A percentile compares a stretch with the other conserved stretches of the same genome.
These are phyloP conservation scores for Puccinia triticina DNA, from an alignment of 1,284 basidiomycete species.

Conservation along the genomic window DNA sequence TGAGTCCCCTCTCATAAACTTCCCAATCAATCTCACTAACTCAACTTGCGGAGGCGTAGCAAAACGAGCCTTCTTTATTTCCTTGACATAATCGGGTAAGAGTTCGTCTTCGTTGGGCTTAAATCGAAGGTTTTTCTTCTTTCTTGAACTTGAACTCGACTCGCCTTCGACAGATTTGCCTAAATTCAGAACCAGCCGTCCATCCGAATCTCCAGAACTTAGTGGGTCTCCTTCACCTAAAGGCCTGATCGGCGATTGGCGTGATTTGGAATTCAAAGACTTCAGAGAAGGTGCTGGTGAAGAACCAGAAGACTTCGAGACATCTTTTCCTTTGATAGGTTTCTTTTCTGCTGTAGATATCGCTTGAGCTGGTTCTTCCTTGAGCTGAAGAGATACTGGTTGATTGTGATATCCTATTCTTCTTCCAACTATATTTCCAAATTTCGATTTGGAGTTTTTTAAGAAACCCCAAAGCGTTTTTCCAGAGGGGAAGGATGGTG, in stretches of 20 bases:
- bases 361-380: too few species aligned
- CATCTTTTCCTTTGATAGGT: too few species aligned
- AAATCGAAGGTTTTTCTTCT: not conserved
- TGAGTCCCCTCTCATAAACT: not conserved
- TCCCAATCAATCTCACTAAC: not conserved
- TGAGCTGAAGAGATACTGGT: not conserved
- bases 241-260: not conserved
- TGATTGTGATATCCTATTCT: not conserved
- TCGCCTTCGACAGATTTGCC: too few species aligned
- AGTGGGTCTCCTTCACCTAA: not conserved
- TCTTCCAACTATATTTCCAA: not conserved
- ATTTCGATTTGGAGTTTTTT: not conserved
- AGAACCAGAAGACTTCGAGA: too few species aligned
- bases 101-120: not conserved
- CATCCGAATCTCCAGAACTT: not conserved
- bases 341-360: too few species aligned
- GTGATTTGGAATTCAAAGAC: not conserved
- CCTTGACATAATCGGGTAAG: not conserved
- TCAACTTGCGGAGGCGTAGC: too few species aligned
- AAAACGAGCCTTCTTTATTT: too few species aligned
- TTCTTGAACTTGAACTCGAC: not conserved
- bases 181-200: not conserved
- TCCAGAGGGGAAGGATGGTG: too few species aligned
- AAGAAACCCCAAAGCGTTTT: not conserved
- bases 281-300: not conserved